Evolutionary conservation across 2,329 filamentous ascomycete species (phyloP).

Genomic region (Cordyceps pruinosa): DNA sequence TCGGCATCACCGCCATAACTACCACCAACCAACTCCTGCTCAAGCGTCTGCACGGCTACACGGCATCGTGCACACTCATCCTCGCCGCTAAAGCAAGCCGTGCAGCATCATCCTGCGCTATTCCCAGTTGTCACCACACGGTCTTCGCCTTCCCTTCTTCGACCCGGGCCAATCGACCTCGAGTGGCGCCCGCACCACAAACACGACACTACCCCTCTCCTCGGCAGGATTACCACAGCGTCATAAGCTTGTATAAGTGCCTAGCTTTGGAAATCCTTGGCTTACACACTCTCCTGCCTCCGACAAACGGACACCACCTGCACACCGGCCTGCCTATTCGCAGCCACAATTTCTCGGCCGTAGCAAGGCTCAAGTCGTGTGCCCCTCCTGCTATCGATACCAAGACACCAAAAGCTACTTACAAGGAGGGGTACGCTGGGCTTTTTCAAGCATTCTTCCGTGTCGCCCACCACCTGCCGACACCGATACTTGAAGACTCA

Average conservation of each 20-base stretch:
- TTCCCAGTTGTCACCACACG: background rate
- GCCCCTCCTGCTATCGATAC: slow-evolving; percentile 7
- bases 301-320: background rate
- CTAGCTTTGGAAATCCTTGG: background rate
- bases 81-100: background rate
- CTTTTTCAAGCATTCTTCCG: background rate
- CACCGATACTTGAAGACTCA: background rate
- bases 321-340: background rate
- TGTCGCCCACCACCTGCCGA: background rate
- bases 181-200: background rate
- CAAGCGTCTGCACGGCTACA: background rate
- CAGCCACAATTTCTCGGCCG: slow-evolving; percentile 3
- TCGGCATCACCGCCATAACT: background rate
- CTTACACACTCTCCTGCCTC: background rate
- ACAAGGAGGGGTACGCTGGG: slow-evolving; percentile 9
- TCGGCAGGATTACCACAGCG: background rate
- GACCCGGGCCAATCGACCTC: background rate
- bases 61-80: background rate
- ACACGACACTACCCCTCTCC: background rate
- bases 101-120: background rate
- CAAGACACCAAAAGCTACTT: background rate
- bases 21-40: background rate
- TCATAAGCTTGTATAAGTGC: background rate
- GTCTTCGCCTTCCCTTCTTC: background rate
- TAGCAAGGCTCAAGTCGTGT: slow-evolving; percentile 1